Conservation (phyloP, 176 grass and related monocot species). For the Avena sativa region DNA sequence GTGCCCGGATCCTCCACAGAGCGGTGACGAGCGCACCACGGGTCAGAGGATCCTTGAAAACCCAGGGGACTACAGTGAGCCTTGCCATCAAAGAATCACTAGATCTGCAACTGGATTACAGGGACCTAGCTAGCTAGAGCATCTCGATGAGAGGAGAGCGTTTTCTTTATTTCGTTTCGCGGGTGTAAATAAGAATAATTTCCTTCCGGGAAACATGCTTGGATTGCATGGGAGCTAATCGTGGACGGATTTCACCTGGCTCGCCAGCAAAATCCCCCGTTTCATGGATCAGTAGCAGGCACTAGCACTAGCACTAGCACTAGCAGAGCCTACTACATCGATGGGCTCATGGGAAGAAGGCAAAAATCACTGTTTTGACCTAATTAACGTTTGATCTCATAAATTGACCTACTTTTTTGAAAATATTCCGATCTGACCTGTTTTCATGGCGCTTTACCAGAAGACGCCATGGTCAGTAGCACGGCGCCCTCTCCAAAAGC, state of each 20-base stretch:
- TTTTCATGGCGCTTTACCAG: too few relatives aligned
- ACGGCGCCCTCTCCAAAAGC: too few relatives aligned
- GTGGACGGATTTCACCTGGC: constrained; percentile 40
- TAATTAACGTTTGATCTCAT: too few relatives aligned
- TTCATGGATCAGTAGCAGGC: constrained; percentile 59
- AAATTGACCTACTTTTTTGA: too few relatives aligned
- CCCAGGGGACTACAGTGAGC: not conserved
- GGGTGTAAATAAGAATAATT: constrained; percentile 19
- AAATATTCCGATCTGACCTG: too few relatives aligned
- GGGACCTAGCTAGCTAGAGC: constrained; percentile 11
- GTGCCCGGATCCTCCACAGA: constrained; percentile 42
- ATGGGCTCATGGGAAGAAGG: too few relatives aligned
- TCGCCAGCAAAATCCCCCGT: constrained; percentile 57
- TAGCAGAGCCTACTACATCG: too few relatives aligned
- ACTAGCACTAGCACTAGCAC: not conserved
- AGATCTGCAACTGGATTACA: not conserved
- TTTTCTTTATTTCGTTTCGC: not conserved
- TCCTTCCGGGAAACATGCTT: constrained; percentile 63
- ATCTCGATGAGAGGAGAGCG: not conserved
- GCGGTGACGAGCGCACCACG: constrained; percentile 19
- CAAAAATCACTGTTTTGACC: too few relatives aligned
- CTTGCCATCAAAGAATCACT: constrained; percentile 2
- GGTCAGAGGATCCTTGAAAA: not conserved
- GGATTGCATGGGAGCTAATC: constrained; percentile 53
- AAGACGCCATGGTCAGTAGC: too few relatives aligned